These are phyloP conservation scores for Podaxis sp. DNA, from an alignment of 768 basidiomycete genomes.

Conservation along the genomic window DNA sequence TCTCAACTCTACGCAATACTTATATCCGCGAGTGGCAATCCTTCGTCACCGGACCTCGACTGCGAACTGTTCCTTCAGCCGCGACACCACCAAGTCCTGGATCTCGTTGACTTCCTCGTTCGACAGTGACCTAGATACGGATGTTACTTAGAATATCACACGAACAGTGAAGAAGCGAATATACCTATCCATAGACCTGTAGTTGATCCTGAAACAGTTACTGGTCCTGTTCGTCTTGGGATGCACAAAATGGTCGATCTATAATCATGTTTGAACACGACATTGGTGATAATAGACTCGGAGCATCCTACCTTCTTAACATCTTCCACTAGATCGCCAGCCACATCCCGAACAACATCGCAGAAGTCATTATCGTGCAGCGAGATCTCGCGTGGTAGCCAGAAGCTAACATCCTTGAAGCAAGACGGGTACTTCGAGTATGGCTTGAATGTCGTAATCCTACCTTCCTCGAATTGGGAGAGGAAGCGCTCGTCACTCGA, in stretches of 20 bases:
- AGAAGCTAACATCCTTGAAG: slow-evolving; percentile 95
- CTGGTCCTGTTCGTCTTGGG: slow-evolving; percentile 80
- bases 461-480: slow-evolving; percentile 74
- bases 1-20: slow-evolving; percentile 26
- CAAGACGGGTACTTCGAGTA: slow-evolving; percentile 93
- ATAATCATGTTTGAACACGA: slow-evolving; percentile 14
- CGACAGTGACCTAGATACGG: slow-evolving; percentile 61
- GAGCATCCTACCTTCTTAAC: slow-evolving; percentile 66
- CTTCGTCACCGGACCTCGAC: slow-evolving; percentile 78
- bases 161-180: slow-evolving; percentile 12
- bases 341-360: slow-evolving; percentile 88
- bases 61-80: slow-evolving; percentile 58
- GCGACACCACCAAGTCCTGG: slow-evolving; percentile 56
- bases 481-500: slow-evolving; percentile 84
- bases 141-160: neutral
- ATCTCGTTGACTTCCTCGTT: slow-evolving; percentile 88
- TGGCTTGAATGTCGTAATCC: slow-evolving; percentile 79
- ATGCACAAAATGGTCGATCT: slow-evolving; percentile 92
- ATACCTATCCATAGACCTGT: slow-evolving; percentile 94
- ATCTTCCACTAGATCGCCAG: slow-evolving; percentile 89
- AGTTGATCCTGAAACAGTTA: slow-evolving; percentile 87
- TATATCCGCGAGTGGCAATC: slow-evolving; percentile 16
- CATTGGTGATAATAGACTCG: neutral
- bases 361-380: slow-evolving; percentile 97
- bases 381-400: slow-evolving; percentile 53